Evolutionary conservation across 2,329 filamentous ascomycete species (phyloP).

Genomic region (Metarhizium anisopliae): DNA sequence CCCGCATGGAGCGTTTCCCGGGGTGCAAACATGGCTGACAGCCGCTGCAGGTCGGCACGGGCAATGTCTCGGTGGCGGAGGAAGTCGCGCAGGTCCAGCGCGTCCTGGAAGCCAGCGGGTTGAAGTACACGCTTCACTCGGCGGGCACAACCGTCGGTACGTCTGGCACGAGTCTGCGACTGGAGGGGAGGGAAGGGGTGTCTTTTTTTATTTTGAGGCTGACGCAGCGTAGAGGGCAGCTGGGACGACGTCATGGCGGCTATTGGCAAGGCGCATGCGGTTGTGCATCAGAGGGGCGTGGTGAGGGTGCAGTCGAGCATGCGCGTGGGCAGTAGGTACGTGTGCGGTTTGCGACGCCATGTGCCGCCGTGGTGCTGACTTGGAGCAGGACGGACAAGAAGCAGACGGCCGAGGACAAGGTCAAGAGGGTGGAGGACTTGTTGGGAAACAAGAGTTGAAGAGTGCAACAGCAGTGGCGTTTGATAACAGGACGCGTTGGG

Average conservation of each 20-base stretch:
- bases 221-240: conserved; percentile 56
- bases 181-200: no score
- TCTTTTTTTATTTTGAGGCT: neutral
- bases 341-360: no score
- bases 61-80: conserved; percentile 62
- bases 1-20: neutral
- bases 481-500: no score
- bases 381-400: conserved; percentile 69
- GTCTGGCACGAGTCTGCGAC: conserved; percentile 19
- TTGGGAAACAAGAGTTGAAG: conserved; percentile 20
- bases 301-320: conserved; percentile 83
- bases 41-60: conserved; percentile 62
- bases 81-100: conserved; percentile 86
- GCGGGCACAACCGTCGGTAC: conserved; percentile 86
- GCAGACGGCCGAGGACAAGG: conserved; percentile 75
- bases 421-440: conserved; percentile 49
- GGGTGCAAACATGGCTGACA: neutral
- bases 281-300: conserved; percentile 69
- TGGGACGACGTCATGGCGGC: conserved; percentile 84
- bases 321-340: conserved; percentile 66
- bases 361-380: neutral
- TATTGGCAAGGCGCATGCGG: conserved; percentile 75
- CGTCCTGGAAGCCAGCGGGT: conserved; percentile 68
- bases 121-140: conserved; percentile 85
- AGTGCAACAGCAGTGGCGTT: no score